phyloP scores from a whole-genome alignment of 106 monocot genomes.

The Dactylorhiza incarnata region DNA sequence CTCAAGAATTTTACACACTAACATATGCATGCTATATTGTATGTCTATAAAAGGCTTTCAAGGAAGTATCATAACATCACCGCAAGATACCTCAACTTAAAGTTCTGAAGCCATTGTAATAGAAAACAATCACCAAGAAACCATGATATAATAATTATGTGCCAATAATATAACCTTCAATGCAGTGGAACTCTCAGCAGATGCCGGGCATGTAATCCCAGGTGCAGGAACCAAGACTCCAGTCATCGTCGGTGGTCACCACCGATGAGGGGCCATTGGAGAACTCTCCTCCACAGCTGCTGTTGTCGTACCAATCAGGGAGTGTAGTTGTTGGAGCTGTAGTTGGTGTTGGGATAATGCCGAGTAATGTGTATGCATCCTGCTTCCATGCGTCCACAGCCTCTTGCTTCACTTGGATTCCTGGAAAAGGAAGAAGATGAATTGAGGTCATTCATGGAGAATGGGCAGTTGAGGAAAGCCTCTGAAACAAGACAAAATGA shows the following conservation, averaged over 20 bases:
- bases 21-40: neutral
- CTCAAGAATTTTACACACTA: neutral
- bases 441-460: neutral
- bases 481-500: neutral
- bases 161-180: neutral
- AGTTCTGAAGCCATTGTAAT: neutral
- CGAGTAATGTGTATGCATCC: constrained; percentile 27
- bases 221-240: constrained; percentile 22
- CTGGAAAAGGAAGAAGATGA: constrained; percentile 4
- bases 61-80: neutral
- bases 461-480: neutral
- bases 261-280: constrained; percentile 40
- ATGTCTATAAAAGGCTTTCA: neutral
- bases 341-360: constrained; percentile 18
- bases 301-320: constrained; percentile 8
- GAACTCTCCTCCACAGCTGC: constrained; percentile 13
- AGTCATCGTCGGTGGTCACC: constrained; percentile 26
- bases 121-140: neutral
- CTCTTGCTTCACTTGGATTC: constrained; percentile 12
- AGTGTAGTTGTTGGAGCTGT: neutral
- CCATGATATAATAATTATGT: neutral
- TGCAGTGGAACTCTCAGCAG: constrained; percentile 2
- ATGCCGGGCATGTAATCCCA: constrained; percentile 35
- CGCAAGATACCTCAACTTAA: neutral
- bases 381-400: constrained; percentile 4